These are phyloP conservation scores for Mucor plumbeus DNA, from an alignment of 371 early-diverging fungal genomes.

Conservation along the genomic window DNA sequence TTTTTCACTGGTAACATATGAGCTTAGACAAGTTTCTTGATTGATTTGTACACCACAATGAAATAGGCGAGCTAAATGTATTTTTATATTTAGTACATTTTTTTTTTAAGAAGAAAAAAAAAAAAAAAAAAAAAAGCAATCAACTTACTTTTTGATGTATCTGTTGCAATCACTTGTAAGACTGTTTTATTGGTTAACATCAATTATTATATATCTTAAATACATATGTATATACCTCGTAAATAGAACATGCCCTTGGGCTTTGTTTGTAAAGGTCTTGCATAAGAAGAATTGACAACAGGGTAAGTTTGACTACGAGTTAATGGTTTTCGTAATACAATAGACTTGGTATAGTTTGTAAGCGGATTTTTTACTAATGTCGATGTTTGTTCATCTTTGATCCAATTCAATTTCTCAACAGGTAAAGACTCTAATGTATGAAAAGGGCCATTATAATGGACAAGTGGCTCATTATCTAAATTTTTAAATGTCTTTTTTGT, in stretches of 20 bases:
- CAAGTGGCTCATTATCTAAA: constrained; percentile 22
- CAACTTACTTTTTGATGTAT: constrained; percentile 36
- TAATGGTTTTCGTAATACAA: constrained; percentile 33
- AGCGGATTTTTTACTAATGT: constrained; percentile 25
- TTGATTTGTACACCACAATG: constrained; percentile 37
- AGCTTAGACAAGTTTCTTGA: constrained; percentile 31
- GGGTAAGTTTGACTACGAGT: constrained; percentile 24
- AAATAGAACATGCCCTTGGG: constrained; percentile 43
- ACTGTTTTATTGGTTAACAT: constrained; percentile 6
- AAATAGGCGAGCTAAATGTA: constrained; percentile 25
- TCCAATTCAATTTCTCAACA: constrained; percentile 37
- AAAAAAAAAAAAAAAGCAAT: too few relatives aligned
- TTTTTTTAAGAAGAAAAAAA: too few relatives aligned
- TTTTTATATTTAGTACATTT: background rate
- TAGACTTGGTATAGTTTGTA: constrained; percentile 26
- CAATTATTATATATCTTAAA: background rate
- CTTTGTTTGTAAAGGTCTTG: constrained; percentile 2
- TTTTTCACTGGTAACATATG: constrained; percentile 28
- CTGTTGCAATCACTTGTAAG: constrained; percentile 34
- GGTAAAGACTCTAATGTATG: constrained; percentile 37
- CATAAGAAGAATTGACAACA: background rate
- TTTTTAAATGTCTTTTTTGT: constrained; percentile 4
- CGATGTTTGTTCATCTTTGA: constrained; percentile 34
- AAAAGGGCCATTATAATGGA: constrained; percentile 41
- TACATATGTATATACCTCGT: constrained; percentile 19